Percentiles rank a stretch among this genome's conserved stretches.
These are phyloP conservation scores for Apiospora saccharicola DNA, from an alignment of 2,329 filamentous ascomycete species.

Conservation along the genomic window DNA sequence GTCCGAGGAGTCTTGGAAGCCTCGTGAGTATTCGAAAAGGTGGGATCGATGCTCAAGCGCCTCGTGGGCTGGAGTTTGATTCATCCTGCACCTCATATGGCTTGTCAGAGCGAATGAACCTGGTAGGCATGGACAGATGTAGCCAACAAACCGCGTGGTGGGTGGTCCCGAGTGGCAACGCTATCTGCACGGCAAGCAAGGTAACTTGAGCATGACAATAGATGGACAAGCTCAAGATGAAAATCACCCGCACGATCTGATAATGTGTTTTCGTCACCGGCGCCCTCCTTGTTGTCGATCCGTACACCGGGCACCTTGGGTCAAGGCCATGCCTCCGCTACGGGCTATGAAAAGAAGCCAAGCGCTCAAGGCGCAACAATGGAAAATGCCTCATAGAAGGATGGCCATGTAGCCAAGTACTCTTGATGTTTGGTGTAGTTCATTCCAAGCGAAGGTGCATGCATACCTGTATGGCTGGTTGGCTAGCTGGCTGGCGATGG, in stretches of 20 bases:
- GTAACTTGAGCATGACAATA: too few relatives aligned
- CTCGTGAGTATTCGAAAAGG: too few relatives aligned
- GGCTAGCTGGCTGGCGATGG: not conserved
- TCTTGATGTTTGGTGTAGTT: not conserved
- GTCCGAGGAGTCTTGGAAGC: too few relatives aligned
- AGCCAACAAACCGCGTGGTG: not conserved
- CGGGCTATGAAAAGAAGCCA: not conserved
- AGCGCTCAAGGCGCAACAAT: not conserved
- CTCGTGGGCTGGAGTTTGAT: too few relatives aligned
- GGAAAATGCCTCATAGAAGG: not conserved
- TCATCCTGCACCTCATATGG: too few relatives aligned
- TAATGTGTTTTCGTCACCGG: not conserved
- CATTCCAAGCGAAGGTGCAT: not conserved
- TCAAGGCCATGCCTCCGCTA: not conserved
- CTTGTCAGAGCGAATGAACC: too few relatives aligned
- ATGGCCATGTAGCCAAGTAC: not conserved
- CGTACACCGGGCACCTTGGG: not conserved
- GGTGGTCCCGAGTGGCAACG: not conserved
- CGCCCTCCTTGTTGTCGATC: not conserved
- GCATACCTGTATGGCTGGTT: not conserved
- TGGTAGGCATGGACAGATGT: too few relatives aligned
- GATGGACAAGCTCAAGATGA: not conserved
- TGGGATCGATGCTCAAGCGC: too few relatives aligned
- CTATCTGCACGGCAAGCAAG: not conserved
- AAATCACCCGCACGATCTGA: not conserved